Conservation (phyloP, 163 green algal species). For the Scenedesmus sp. region DNA sequence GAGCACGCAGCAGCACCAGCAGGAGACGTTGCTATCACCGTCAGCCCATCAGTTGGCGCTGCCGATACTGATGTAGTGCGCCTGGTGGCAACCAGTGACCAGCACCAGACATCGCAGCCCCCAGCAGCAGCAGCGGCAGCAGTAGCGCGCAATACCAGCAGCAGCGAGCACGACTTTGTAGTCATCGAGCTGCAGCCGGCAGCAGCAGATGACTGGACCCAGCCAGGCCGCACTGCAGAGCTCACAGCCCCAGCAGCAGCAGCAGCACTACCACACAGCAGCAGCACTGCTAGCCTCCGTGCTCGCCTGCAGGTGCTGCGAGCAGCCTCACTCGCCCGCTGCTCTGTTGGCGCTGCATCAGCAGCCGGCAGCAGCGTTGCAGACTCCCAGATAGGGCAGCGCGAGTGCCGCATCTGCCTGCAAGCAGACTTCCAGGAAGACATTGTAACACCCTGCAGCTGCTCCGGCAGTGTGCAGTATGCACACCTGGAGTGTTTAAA, state of each 20-base stretch:
- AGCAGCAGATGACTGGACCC: neutral
- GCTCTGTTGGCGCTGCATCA: neutral
- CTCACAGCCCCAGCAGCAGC: neutral
- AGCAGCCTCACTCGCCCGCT: neutral
- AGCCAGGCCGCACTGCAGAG: neutral
- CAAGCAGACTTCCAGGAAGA: constrained; percentile 11
- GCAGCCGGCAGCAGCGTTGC: neutral
- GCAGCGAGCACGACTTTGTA: neutral
- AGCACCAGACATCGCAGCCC: neutral
- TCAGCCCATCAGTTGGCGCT: neutral
- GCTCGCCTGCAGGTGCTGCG: neutral
- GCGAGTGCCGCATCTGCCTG: constrained; percentile 32
- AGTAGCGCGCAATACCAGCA: neutral
- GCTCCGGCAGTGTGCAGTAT: constrained; percentile 30
- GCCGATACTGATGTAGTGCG: neutral
- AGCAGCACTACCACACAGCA: too few relatives aligned
- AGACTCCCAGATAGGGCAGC: neutral
- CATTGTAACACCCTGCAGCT: constrained; percentile 29
- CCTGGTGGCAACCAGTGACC: neutral
- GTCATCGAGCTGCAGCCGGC: neutral
- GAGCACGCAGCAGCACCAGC: neutral
- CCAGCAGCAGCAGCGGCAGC: neutral
- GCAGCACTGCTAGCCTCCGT: neutral
- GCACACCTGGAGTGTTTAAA: constrained; percentile 42
- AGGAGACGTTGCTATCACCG: neutral